These are phyloP conservation scores for Rosa persica DNA, from an alignment of 306 rosid genomes.

Conservation along the genomic window DNA sequence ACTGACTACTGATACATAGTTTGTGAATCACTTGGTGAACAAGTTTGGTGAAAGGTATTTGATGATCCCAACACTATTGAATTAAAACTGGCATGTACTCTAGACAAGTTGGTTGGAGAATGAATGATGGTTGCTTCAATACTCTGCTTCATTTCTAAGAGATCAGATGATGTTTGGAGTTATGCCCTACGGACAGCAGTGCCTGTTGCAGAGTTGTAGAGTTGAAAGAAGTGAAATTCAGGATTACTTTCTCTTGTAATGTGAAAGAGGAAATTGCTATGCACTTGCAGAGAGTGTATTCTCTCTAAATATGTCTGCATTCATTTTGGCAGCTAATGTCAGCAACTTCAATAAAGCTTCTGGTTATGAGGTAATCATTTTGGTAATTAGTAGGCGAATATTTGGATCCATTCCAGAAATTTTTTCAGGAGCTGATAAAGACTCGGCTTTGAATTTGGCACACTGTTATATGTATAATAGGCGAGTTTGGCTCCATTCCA, in stretches of 20 bases:
- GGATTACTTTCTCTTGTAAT: neutral
- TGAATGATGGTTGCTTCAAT: conserved; percentile 5
- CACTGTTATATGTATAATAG: conserved; percentile 8
- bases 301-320: conserved; percentile 1
- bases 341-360: neutral
- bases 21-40: neutral
- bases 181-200: neutral
- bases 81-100: neutral
- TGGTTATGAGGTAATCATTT: neutral
- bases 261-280: conserved; percentile 27
- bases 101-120: neutral
- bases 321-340: conserved; percentile 7
- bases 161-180: conserved; percentile 2
- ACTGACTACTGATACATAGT: neutral
- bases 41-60: neutral
- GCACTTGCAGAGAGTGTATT: conserved; percentile 25
- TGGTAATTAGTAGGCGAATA: neutral
- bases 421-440: neutral
- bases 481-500: conserved; percentile 33
- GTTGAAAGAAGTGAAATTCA: neutral
- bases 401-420: neutral
- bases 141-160: conserved; percentile 26
- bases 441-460: neutral
- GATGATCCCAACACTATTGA: neutral
- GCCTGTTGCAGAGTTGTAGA: neutral